Conservation (phyloP, 2,329 filamentous ascomycete genomes). For the Penicillium vulpinum region DNA sequence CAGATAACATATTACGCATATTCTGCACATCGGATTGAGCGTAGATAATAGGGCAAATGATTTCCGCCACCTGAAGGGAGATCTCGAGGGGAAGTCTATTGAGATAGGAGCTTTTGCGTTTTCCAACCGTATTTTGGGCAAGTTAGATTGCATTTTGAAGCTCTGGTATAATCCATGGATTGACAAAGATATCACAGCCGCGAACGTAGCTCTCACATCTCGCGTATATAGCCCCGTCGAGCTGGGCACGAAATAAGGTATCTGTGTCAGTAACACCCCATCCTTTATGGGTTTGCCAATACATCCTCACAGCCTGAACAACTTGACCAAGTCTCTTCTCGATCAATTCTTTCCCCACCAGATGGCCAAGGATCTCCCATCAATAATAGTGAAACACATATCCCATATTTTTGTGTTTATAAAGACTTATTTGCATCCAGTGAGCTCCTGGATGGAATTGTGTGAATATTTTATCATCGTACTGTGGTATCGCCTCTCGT, state of each 20-base stretch:
- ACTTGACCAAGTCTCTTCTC: background rate
- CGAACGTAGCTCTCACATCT: background rate
- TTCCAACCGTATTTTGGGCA: background rate
- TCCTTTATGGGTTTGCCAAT: background rate
- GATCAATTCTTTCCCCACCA: background rate
- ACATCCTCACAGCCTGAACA: background rate
- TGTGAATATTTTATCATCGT: background rate
- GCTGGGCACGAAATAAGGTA: background rate
- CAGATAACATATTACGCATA: background rate
- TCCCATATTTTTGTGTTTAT: background rate
- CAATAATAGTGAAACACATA: background rate
- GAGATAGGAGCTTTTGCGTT: background rate
- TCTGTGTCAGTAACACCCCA: background rate
- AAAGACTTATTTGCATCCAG: background rate
- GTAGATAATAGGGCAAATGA: background rate
- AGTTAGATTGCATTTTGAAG: background rate
- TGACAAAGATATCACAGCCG: background rate
- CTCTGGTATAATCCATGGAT: constrained; percentile 1
- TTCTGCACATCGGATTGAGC: background rate
- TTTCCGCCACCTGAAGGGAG: background rate
- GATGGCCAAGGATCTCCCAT: constrained; percentile 1
- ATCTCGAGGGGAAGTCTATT: background rate
- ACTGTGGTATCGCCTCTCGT: background rate
- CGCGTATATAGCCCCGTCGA: background rate
- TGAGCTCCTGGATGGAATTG: background rate